These are phyloP conservation scores for Alternaria postmessia DNA, from an alignment of 2,329 filamentous ascomycete genomes.

Conservation along the genomic window DNA sequence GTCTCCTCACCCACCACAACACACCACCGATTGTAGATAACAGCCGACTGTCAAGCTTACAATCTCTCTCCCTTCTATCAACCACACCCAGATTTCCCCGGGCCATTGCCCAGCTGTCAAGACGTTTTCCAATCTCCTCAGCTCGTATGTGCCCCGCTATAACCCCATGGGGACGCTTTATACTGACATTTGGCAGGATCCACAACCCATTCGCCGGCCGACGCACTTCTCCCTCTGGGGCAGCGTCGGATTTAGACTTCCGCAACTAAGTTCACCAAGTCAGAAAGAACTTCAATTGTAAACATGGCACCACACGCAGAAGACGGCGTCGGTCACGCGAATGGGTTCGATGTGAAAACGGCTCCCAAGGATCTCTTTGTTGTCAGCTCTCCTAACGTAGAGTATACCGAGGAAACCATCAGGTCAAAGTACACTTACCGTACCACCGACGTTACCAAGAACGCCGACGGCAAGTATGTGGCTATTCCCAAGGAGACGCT, in stretches of 20 bases:
- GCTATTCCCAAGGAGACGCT: conserved; percentile 86
- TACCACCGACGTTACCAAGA: conserved; percentile 81
- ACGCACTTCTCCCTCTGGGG: conserved; percentile 87
- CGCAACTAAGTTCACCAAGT: conserved; percentile 45
- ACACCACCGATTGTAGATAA: conserved; percentile 12
- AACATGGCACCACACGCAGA: conserved; percentile 95
- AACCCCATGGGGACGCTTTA: conserved; percentile 9
- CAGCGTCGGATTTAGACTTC: conserved; percentile 70
- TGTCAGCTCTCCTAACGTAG: conserved; percentile 91
- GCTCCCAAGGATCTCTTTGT: conserved; percentile 73
- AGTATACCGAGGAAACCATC: conserved; percentile 88
- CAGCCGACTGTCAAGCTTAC: conserved; percentile 16
- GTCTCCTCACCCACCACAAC: conserved; percentile 15
- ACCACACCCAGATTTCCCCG: conserved; percentile 35
- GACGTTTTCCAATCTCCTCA: conserved; percentile 98
- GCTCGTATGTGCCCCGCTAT: conserved; percentile 74
- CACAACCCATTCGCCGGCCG: conserved; percentile 97
- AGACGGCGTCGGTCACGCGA: conserved; percentile 65
- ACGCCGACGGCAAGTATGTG: conserved; percentile 77
- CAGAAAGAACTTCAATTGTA: conserved; percentile 38
- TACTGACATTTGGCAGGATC: conserved; percentile 64
- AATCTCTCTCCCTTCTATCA: conserved; percentile 18
- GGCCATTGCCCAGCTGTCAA: conserved; percentile 71
- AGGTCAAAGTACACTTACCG: conserved; percentile 95
- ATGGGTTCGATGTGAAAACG: conserved; percentile 57